Evolutionary conservation across 192 early-diverging fungal species (phyloP), one percentile per base, ranked within the genome.

Genomic region (Umbelopsis sp.): DNA sequence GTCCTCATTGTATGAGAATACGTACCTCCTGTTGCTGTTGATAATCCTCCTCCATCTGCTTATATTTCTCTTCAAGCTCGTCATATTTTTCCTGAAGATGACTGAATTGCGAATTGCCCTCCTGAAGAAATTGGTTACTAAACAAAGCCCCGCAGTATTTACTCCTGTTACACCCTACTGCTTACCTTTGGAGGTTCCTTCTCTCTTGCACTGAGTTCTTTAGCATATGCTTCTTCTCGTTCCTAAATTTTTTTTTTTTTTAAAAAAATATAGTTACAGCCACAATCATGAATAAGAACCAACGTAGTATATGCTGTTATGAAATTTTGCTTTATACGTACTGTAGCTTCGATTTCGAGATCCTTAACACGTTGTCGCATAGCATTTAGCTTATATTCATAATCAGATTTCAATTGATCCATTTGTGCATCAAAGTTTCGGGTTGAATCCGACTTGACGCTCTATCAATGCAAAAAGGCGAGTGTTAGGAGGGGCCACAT

Each of bases 41-140:
- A 78, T 89, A 90, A 53, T 93, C 91, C 59, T 93, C 91, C 65
- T 90, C 84, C 62, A 93, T 77, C 44, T 84, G 84, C 47, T 84
- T 85, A 66, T 82, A 88, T 41, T 91, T 85, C 62, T 85, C 69
- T 66, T 92, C 86, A 59, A 90, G 71, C 68, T 86, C 47, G 26
- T 65, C 45, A 50, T 73, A 53, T 50, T 44, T 21, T 43, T 67
- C 66, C 25, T 67, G 66, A 24, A 67, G 66, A 20, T 67, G 66
- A 0, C 20, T 11, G 41, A 67, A 47, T 43, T 47, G 66, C 24
- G 38, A 26, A 11, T 67, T 21, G 22, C 32, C 41, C 45, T 67
- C 43, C 45, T 67, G 43, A 41, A 20, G 8, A 47, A 31, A 34
- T 62, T 4, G 29, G 31, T 34, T 17, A 62, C 56, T 34, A 68